These are phyloP conservation scores for Neofusicoccum sp. DNA, from an alignment of 2,329 filamentous ascomycete genomes.

Conservation along the genomic window DNA sequence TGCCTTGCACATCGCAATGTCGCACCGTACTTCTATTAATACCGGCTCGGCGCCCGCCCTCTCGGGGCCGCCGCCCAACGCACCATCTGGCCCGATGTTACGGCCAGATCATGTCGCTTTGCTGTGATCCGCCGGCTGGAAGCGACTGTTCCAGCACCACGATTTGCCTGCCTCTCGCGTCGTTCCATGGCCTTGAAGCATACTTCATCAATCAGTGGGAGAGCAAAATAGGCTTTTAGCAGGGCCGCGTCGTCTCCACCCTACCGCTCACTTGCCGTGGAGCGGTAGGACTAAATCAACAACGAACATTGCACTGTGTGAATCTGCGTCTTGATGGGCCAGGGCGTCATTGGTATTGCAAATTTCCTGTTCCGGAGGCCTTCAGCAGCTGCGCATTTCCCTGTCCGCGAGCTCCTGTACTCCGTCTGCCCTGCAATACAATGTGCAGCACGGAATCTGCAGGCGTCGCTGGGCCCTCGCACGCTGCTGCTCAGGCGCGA, in stretches of 20 bases:
- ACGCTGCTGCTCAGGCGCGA: too few species aligned
- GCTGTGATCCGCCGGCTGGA: constrained; percentile 10
- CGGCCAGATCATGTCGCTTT: constrained; percentile 10
- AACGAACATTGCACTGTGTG: constrained; percentile 45
- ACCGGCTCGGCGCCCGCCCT: neutral
- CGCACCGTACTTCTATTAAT: neutral
- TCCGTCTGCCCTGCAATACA: too few species aligned
- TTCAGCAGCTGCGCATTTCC: too few species aligned
- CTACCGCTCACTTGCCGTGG: constrained; percentile 44
- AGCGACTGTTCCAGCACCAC: constrained; percentile 37
- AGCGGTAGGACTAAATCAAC: constrained; percentile 51
- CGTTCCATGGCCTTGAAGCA: constrained; percentile 50
- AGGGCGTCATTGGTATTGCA: neutral
- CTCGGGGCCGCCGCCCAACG: neutral
- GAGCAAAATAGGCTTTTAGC: constrained; percentile 55
- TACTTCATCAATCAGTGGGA: constrained; percentile 55
- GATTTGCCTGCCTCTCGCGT: constrained; percentile 55
- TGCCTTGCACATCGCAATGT: constrained; percentile 12
- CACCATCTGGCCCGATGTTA: constrained; percentile 9
- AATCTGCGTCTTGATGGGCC: neutral
- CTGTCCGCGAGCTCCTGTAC: too few species aligned
- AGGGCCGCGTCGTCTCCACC: constrained; percentile 58
- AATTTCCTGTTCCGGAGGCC: too few species aligned
- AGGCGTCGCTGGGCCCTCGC: too few species aligned
- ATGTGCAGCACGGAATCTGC: too few species aligned